Evolutionary conservation across 2,329 filamentous ascomycete genomes (phyloP), one percentile per base, ranked within the genome.

Genomic region (Diaporthe nobilis): DNA sequence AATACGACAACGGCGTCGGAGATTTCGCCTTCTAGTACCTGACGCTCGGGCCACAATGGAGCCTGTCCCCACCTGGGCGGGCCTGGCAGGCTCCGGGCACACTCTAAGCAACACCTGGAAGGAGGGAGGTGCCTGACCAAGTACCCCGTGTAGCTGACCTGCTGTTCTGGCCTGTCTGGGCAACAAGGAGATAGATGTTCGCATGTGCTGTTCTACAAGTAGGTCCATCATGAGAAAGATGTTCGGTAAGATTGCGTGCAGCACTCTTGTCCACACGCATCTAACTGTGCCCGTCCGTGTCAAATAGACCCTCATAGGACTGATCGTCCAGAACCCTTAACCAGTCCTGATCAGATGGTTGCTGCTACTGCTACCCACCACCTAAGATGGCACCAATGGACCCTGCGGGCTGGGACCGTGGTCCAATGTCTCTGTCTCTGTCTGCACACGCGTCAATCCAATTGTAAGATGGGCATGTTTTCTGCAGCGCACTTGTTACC

Each of bases 1-100:
- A 68, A 68, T 42, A 68, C 47, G 65, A 53, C 65, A 37, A 20
- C 15, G 65, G 65, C 47, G 65, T 68, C 65, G 47, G 65, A 68
- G 65, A 53, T 53, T 68, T 68, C 65, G 47, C 65, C 31, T 39
- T 51, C 31, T 68, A 39, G 47, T 34, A 70, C 47, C 37, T 28
- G 65, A 15, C 65, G 65, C 65, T 42, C n/a, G 65, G 65, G 34
- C 65, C 65, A 70, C 34, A 55, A 70, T 55, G 49, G 65, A 42
- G 65, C 49, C 65, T 22, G n/a, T 42, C 49, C 15, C 65, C 49
- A 55, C 65, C 49, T 28, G n/a, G 31, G 65, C 34, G n/a, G 63
- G 58, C 28, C 58, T 42, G 37, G 31, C 57, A 60, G 57, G 31
- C 31, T 60, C 31, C 17, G 31, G 55, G 9, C 39, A 44, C 8